Conservation (phyloP, 108 stramenopile genomes). For the Epithemia pelagica region DNA sequence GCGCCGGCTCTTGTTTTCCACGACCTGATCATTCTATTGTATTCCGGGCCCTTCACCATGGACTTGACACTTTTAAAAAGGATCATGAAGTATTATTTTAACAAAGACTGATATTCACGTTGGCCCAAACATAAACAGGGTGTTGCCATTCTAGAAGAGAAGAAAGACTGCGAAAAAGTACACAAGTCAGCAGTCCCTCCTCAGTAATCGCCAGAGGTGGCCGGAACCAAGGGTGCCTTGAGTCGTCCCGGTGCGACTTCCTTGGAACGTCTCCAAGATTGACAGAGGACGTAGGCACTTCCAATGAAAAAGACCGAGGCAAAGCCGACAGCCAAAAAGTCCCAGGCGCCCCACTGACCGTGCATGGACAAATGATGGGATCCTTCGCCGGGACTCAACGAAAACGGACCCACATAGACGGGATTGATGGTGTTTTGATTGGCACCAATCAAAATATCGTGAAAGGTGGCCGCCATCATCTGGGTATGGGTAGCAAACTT, state of each 20-base stretch:
- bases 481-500: constrained; percentile 44
- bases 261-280: background rate
- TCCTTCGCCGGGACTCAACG: background rate
- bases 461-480: constrained; percentile 30
- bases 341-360: background rate
- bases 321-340: background rate
- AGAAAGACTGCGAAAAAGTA: no score
- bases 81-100: no score
- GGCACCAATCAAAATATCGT: constrained; percentile 35
- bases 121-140: no score
- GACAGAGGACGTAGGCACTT: background rate
- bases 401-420: background rate
- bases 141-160: no score
- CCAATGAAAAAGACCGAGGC: background rate
- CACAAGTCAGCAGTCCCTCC: no score
- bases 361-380: background rate
- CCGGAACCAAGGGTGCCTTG: background rate
- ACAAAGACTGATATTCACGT: no score
- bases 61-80: no score
- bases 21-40: no score
- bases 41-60: no score
- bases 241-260: background rate
- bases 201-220: background rate
- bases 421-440: constrained; percentile 37
- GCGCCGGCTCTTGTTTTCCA: no score